Evolutionary conservation across 345 rosid genomes (phyloP), one percentile per base, ranked within the genome.

Genomic region (Hevea brasiliensis): DNA sequence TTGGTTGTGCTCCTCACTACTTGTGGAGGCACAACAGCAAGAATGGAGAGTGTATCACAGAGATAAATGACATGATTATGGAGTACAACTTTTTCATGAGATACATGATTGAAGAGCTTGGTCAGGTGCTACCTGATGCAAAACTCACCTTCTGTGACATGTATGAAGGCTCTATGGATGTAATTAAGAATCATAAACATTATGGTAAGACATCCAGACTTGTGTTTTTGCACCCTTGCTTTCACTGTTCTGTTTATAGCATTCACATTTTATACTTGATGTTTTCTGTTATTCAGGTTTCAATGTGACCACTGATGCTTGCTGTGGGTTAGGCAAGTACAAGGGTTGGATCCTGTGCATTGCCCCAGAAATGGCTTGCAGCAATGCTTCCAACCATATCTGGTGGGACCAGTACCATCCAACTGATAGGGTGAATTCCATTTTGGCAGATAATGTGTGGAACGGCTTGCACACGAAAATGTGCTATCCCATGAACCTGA

Each of bases 361-460:
- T 26, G 76, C 92, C 0, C 87, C 95, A 4, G 90, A 87, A 70
- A 94, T 94, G 95, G 97, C 97, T 21, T 92, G 98, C 72, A 72
- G 72, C 0, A 75, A 92, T 71, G 91, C 97, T 48, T 68, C 90
- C 0, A 84, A 76, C 47, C 89, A 90, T 72, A 81, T 90, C 50
- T 94, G 96, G 98, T 92, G 98, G 97, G 96, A 94, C 40, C 96
- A 88, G 78, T 92, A 87, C 77, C 98, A 94, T 81, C 98, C 98
- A 14, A 94, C 97, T 2, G 94, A 87, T 61, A 87, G 86, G 7
- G 95, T 85, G 72, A 94, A 92, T 70, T 86, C 92, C 55, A 94
- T 92, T 69, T 84, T 92, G 32, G 93, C 97, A 0, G 98, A 89
- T 76, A 89, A 94, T 70, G 89, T 90, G 65, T 92, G 98, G 98